A percentile compares a stretch with the other conserved stretches of the same genome.
These are phyloP conservation scores for Teratosphaeria viscida DNA, from an alignment of 2,329 filamentous ascomycete genomes.

Conservation along the genomic window DNA sequence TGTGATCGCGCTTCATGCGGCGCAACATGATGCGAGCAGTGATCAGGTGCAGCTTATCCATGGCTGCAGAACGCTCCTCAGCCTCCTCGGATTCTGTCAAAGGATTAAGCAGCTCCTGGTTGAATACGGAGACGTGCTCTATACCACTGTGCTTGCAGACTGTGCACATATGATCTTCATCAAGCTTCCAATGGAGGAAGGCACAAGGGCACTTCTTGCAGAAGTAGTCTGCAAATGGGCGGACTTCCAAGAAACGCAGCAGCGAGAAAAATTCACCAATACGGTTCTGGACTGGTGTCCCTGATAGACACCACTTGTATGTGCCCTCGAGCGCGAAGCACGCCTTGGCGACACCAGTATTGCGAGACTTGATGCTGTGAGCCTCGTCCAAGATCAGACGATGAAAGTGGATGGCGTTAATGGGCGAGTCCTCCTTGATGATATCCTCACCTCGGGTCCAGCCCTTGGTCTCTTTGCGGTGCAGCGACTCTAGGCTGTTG, in stretches of 20 bases:
- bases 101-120: constrained; percentile 88
- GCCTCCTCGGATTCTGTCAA: constrained; percentile 38
- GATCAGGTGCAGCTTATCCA: constrained; percentile 74
- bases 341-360: constrained; percentile 84
- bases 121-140: constrained; percentile 72
- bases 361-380: constrained; percentile 85
- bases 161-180: constrained; percentile 59
- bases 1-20: constrained; percentile 87
- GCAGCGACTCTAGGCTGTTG: constrained; percentile 79
- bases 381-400: constrained; percentile 90
- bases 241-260: constrained; percentile 78
- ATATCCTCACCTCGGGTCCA: constrained; percentile 71
- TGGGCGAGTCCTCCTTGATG: constrained; percentile 63
- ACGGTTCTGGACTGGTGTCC: constrained; percentile 90
- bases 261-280: constrained; percentile 92
- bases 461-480: constrained; percentile 85
- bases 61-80: constrained; percentile 54
- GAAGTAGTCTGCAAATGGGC: constrained; percentile 85
- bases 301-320: constrained; percentile 93
- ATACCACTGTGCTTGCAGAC: constrained; percentile 57
- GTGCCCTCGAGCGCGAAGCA: constrained; percentile 82
- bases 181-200: constrained; percentile 71
- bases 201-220: constrained; percentile 80
- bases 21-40: constrained; percentile 93
- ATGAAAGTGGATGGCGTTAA: constrained; percentile 81